Evolutionary conservation across 371 early-diverging fungal genomes (phyloP).

Genomic region (Mortierella sp.): DNA sequence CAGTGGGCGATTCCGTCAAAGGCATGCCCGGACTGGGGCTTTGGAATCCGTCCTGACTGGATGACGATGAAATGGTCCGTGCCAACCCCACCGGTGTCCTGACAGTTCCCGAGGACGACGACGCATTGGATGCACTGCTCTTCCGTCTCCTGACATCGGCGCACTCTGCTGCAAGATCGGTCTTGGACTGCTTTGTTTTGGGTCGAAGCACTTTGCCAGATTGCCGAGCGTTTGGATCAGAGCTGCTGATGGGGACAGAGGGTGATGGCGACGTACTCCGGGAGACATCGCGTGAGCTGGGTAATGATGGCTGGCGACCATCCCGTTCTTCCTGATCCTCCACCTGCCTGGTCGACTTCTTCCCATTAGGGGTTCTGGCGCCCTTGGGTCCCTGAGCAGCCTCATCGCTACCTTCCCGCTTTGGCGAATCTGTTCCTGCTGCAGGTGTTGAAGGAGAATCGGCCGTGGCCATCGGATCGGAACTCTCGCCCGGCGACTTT

Average conservation of each 20-base stretch:
- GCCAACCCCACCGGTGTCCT: conserved; percentile 36
- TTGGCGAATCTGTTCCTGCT: conserved; percentile 3
- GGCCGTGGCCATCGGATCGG: conserved; percentile 22
- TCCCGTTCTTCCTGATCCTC: conserved; percentile 24
- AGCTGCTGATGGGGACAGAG: neutral
- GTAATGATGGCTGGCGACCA: conserved; percentile 23
- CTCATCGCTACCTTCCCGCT: conserved; percentile 21
- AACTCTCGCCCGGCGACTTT: conserved; percentile 40
- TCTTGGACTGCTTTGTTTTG: conserved; percentile 37
- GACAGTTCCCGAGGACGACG: conserved; percentile 21
- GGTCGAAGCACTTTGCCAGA: conserved; percentile 30
- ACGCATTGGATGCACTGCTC: conserved; percentile 40
- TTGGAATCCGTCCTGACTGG: conserved; percentile 52
- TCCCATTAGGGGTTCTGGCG: conserved; percentile 25
- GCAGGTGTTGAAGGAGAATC: conserved; percentile 31
- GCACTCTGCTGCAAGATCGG: conserved; percentile 39
- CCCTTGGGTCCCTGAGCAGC: conserved; percentile 11
- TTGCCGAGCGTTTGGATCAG: conserved; percentile 14
- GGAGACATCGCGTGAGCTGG: conserved; percentile 47
- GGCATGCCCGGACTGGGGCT: conserved; percentile 26
- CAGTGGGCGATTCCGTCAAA: conserved; percentile 37
- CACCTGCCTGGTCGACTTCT: neutral
- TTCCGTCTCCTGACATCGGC: conserved; percentile 37
- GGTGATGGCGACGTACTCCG: conserved; percentile 47
- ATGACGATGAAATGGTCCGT: conserved; percentile 46